Percentiles rank a stretch among this genome's conserved stretches.
Evolutionary conservation across 805 yeast genomes (phyloP).

Genomic region (Candida xyloterini): DNA sequence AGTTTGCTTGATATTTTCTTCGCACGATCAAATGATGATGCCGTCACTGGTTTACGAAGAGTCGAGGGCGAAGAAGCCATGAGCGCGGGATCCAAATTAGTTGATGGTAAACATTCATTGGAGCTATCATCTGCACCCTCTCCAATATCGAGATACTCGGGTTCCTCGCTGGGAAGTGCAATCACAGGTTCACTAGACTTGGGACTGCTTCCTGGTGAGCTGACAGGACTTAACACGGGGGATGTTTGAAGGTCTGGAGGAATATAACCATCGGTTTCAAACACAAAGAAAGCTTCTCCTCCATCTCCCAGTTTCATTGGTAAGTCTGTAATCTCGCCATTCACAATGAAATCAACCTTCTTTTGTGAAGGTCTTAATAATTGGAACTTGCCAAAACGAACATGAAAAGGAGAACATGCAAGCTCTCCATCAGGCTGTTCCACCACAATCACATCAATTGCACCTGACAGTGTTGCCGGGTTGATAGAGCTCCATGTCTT

Average conservation of each 20-base stretch:
- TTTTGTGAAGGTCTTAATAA: conserved; percentile 91
- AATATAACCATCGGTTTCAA: conserved; percentile 73
- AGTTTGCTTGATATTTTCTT: conserved; percentile 62
- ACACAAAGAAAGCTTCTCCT: conserved; percentile 97
- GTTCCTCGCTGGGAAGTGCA: conserved; percentile 38
- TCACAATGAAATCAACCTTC: conserved; percentile 84
- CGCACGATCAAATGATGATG: conserved; percentile 48
- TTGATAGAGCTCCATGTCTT: conserved; percentile 96
- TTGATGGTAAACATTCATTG: conserved; percentile 8
- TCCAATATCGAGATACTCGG: conserved; percentile 49
- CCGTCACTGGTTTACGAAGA: conserved; percentile 15
- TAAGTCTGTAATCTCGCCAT: conserved; percentile 73
- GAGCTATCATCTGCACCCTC: conserved; percentile 27
- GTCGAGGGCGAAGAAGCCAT: conserved; percentile 22
- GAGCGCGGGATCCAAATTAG: conserved; percentile 14
- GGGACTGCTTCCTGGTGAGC: conserved; percentile 51
- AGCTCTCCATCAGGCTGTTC: conserved; percentile 73
- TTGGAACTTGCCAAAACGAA: conserved; percentile 92
- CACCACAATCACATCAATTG: conserved; percentile 92
- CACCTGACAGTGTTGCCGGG: conserved; percentile 95
- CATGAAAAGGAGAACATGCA: conserved; percentile 94
- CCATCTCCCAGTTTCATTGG: conserved; percentile 98
- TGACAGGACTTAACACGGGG: conserved; percentile 69
- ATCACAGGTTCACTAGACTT: conserved; percentile 15
- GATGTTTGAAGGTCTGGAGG: conserved; percentile 81